Evolutionary conservation across 2,329 filamentous ascomycete species (phyloP).

Genomic region (Trematosphaeria pertusa): DNA sequence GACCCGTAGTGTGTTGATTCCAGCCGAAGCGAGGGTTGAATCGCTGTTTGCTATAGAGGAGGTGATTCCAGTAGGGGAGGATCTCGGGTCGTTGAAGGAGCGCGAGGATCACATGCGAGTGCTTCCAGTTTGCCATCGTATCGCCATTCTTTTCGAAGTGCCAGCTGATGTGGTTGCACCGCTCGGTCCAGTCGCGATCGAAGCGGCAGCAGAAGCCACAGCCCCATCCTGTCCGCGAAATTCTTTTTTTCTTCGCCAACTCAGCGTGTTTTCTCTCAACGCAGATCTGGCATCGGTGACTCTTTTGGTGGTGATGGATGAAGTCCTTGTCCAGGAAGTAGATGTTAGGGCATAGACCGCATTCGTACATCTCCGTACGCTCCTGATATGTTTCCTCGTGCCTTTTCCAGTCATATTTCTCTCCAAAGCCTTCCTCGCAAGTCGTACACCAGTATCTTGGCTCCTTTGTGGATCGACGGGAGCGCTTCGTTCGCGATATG

Average conservation of each 20-base stretch:
- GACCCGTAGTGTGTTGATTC: slow-evolving; percentile 32
- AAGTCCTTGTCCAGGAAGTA: slow-evolving; percentile 72
- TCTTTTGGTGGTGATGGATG: slow-evolving; percentile 68
- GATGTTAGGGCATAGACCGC: slow-evolving; percentile 67
- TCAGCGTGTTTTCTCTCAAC: slow-evolving; percentile 57
- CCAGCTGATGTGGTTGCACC: slow-evolving; percentile 70
- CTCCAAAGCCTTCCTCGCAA: slow-evolving; percentile 66
- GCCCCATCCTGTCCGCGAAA: slow-evolving; percentile 65
- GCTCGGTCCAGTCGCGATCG: slow-evolving; percentile 65
- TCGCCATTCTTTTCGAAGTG: slow-evolving; percentile 63
- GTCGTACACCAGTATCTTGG: slow-evolving; percentile 49
- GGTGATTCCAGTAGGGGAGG: slow-evolving; percentile 60
- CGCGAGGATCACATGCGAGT: slow-evolving; percentile 70
- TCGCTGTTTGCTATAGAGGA: slow-evolving; percentile 27
- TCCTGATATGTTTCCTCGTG: slow-evolving; percentile 74
- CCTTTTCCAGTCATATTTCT: slow-evolving; percentile 72
- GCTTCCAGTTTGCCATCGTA: slow-evolving; percentile 69
- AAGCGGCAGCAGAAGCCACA: slow-evolving; percentile 72
- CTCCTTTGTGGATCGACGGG: slow-evolving; percentile 24
- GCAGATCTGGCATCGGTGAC: slow-evolving; percentile 66
- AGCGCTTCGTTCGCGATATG: slow-evolving; percentile 30
- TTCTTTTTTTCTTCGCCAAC: slow-evolving; percentile 44
- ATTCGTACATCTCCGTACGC: slow-evolving; percentile 68
- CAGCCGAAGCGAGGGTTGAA: slow-evolving; percentile 24
- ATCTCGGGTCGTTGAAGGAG: slow-evolving; percentile 68